Percentiles rank a stretch among this genome's conserved stretches.
Evolutionary conservation across 805 yeast species (phyloP).

Genomic region (Teunomyces funiuensis): DNA sequence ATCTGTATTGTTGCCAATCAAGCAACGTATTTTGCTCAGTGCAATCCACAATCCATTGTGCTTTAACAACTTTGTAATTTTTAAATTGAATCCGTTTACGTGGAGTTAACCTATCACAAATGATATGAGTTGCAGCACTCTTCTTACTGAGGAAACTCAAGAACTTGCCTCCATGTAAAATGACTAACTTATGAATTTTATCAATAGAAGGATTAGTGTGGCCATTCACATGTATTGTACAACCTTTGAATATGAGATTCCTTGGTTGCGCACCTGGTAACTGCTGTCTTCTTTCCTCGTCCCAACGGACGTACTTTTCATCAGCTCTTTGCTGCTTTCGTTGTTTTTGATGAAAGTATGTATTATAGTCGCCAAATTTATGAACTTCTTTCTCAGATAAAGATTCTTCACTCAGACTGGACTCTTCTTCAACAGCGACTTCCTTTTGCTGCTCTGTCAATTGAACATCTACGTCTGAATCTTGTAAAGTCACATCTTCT

Average conservation of each 20-base stretch:
- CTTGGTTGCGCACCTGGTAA: slow-evolving; percentile 11
- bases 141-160: slow-evolving; percentile 68
- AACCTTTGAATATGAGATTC: slow-evolving; percentile 54
- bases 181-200: slow-evolving; percentile 67
- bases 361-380: slow-evolving; percentile 64
- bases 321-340: slow-evolving; percentile 62
- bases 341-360: slow-evolving; percentile 62
- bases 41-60: slow-evolving; percentile 78
- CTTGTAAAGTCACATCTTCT: not conserved
- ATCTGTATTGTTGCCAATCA: slow-evolving; percentile 69
- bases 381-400: slow-evolving; percentile 31
- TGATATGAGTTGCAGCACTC: slow-evolving; percentile 76
- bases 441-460: slow-evolving; percentile 12
- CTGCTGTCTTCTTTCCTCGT: slow-evolving; percentile 31
- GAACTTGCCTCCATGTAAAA: slow-evolving; percentile 78
- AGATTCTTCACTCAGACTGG: not conserved
- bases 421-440: slow-evolving; percentile 19
- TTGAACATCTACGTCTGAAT: not conserved
- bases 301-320: slow-evolving; percentile 50
- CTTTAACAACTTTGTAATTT: slow-evolving; percentile 73
- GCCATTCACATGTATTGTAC: slow-evolving; percentile 82
- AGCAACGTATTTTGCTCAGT: slow-evolving; percentile 46
- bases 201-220: slow-evolving; percentile 78
- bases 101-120: slow-evolving; percentile 79
- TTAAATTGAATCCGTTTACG: slow-evolving; percentile 64